phyloP scores from a whole-genome alignment of 139 green algal genomes.

The Monoraphidium neglectum region DNA sequence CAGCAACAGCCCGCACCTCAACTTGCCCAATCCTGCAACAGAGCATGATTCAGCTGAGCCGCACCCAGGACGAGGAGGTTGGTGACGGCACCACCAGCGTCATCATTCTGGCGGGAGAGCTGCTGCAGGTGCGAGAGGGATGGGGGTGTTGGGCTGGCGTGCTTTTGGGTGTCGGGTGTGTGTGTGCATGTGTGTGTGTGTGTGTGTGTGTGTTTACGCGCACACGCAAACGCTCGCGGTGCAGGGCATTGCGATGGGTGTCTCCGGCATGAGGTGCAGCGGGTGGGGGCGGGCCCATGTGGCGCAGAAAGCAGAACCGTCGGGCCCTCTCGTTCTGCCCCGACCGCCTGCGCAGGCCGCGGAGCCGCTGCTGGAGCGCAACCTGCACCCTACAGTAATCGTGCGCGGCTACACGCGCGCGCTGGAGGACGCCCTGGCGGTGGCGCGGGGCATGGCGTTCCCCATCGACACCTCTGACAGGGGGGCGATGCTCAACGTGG shows the following conservation, averaged over 20 bases:
- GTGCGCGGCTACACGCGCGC: slow-evolving; percentile 84
- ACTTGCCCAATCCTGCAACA: slow-evolving; percentile 28
- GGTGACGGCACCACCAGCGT: slow-evolving; percentile 99
- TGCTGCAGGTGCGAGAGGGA: slow-evolving; percentile 81
- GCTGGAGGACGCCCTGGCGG: slow-evolving; percentile 84
- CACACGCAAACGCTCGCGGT: too few relatives aligned
- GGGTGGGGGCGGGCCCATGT: too few relatives aligned
- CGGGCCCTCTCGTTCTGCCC: neutral
- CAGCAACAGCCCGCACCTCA: too few relatives aligned
- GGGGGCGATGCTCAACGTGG: slow-evolving; percentile 94
- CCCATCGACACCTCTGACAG: slow-evolving; percentile 86
- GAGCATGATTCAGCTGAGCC: slow-evolving; percentile 97
- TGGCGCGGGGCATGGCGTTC: slow-evolving; percentile 91
- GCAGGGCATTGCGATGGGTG: too few relatives aligned
- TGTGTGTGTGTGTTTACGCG: too few relatives aligned
- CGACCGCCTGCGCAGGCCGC: slow-evolving; percentile 41
- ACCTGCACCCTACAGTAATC: slow-evolving; percentile 98
- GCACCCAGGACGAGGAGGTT: slow-evolving; percentile 99
- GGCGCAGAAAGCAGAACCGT: too few relatives aligned
- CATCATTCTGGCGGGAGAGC: slow-evolving; percentile 97
- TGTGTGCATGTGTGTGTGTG: too few relatives aligned
- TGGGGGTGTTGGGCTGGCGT: too few relatives aligned
- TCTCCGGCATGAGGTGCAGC: too few relatives aligned
- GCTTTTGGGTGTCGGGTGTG: too few relatives aligned
- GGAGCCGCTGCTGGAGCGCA: slow-evolving; percentile 92